A percentile compares a stretch with the other conserved stretches of the same genome.
These are phyloP conservation scores for Pythium rishiriense DNA, from an alignment of 352 stramenopile genomes.

Conservation along the genomic window DNA sequence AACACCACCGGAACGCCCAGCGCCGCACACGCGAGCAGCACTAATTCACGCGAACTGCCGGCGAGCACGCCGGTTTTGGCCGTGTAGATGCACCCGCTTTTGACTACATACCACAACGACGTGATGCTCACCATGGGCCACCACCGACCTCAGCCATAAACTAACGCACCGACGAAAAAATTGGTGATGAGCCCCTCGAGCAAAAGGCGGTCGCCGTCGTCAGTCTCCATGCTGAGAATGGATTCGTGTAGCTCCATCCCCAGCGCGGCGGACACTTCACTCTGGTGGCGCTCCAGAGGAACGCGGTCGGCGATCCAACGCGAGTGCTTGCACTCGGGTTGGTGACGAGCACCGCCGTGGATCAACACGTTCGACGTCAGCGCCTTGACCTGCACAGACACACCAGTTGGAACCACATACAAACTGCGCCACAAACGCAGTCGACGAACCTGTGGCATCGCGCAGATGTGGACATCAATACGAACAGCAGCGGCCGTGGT, in stretches of 20 bases:
- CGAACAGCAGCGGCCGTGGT: conserved; percentile 9
- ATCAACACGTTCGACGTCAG: conserved; percentile 49
- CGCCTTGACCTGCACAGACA: conserved; percentile 29
- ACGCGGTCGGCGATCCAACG: conserved; percentile 64
- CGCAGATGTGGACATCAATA: conserved; percentile 53
- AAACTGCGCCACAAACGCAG: no score
- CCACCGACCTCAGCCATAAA: no score
- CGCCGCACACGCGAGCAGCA: conserved; percentile 56
- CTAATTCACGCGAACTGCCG: conserved; percentile 63
- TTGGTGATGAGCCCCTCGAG: conserved; percentile 82
- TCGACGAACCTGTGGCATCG: conserved; percentile 42
- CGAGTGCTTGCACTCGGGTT: conserved; percentile 68
- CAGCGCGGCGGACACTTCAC: conserved; percentile 22
- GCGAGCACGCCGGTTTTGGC: conserved; percentile 43
- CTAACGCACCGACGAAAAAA: conserved; percentile 74
- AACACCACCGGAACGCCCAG: conserved; percentile 61
- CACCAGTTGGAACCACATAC: neutral
- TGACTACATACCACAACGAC: no score
- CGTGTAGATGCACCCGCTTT: conserved; percentile 49
- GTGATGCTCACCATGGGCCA: no score
- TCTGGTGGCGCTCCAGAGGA: conserved; percentile 44
- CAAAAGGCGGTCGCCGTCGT: conserved; percentile 28
- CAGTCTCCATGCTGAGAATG: conserved; percentile 37
- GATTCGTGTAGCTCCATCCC: conserved; percentile 52
- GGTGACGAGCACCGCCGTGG: conserved; percentile 39